A percentile compares a stretch with the other conserved stretches of the same genome.
Conservation (phyloP, 2,329 filamentous ascomycete species). For the Byssochlamys sp. region DNA sequence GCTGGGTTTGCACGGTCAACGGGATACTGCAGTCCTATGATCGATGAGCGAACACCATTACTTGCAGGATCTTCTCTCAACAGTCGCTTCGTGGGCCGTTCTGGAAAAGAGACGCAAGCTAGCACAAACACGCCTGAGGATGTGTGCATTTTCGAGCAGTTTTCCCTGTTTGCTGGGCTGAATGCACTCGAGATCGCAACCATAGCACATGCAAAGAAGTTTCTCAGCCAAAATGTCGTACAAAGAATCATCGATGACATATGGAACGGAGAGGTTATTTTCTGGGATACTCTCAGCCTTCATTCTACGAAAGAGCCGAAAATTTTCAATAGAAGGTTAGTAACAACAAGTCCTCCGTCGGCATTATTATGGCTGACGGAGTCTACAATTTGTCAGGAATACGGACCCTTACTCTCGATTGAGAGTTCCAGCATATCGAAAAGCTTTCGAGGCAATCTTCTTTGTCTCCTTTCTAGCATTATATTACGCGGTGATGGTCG, state of each 20-base stretch:
- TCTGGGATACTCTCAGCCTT: conserved; percentile 71
- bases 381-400: conserved; percentile 31
- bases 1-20: conserved; percentile 8
- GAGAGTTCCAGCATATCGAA: conserved; percentile 73
- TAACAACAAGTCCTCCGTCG: neutral
- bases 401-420: conserved; percentile 66
- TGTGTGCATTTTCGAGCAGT: conserved; percentile 50
- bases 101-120: conserved; percentile 44
- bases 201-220: conserved; percentile 72
- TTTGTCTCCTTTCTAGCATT: conserved; percentile 66
- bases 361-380: conserved; percentile 4
- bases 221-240: conserved; percentile 68
- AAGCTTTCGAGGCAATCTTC: conserved; percentile 73
- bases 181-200: conserved; percentile 82
- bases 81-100: conserved; percentile 38
- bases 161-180: conserved; percentile 63
- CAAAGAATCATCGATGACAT: conserved; percentile 77
- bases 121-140: conserved; percentile 31
- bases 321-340: conserved; percentile 56
- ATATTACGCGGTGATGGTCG: conserved; percentile 78
- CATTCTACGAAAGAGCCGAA: conserved; percentile 65
- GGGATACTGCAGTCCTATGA: conserved; percentile 3
- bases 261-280: conserved; percentile 77
- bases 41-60: conserved; percentile 22
- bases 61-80: conserved; percentile 16